A percentile compares a stretch with the other conserved stretches of the same genome.
Evolutionary conservation across 2,329 filamentous ascomycete genomes (phyloP).

Genomic region (Leptographium galeiforme): DNA sequence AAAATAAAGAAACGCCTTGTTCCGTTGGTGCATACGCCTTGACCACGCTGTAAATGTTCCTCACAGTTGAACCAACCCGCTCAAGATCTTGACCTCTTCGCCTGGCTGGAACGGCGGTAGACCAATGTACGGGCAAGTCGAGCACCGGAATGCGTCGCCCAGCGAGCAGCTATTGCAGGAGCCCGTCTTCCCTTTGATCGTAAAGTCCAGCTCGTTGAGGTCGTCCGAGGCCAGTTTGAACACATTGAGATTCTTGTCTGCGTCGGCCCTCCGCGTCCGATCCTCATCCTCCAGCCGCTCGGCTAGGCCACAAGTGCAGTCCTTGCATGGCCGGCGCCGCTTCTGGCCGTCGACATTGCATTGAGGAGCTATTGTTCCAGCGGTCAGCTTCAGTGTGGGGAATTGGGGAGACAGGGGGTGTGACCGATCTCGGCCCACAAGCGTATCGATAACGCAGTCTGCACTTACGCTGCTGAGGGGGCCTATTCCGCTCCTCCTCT

Average conservation of each 20-base stretch:
- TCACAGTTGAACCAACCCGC: slow-evolving; percentile 73
- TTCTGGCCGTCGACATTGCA: slow-evolving; percentile 81
- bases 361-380: slow-evolving; percentile 47
- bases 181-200: slow-evolving; percentile 90
- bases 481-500: slow-evolving; percentile 68
- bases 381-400: slow-evolving; percentile 13
- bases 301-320: slow-evolving; percentile 90
- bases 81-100: slow-evolving; percentile 79
- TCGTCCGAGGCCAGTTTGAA: slow-evolving; percentile 61
- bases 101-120: slow-evolving; percentile 94
- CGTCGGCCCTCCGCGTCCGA: slow-evolving; percentile 20
- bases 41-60: neutral
- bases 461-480: slow-evolving; percentile 66
- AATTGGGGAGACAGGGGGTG: neutral
- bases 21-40: neutral
- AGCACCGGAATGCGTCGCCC: slow-evolving; percentile 76
- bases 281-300: slow-evolving; percentile 81
- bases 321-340: slow-evolving; percentile 86
- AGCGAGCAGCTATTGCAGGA: slow-evolving; percentile 81
- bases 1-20: neutral
- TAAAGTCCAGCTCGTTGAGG: slow-evolving; percentile 86
- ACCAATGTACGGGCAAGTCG: slow-evolving; percentile 68
- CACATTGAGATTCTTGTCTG: slow-evolving; percentile 30
- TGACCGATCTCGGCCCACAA: neutral
- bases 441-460: neutral